Conservation (phyloP, 148 eudicot species). For the Chenopodium suecicum region DNA sequence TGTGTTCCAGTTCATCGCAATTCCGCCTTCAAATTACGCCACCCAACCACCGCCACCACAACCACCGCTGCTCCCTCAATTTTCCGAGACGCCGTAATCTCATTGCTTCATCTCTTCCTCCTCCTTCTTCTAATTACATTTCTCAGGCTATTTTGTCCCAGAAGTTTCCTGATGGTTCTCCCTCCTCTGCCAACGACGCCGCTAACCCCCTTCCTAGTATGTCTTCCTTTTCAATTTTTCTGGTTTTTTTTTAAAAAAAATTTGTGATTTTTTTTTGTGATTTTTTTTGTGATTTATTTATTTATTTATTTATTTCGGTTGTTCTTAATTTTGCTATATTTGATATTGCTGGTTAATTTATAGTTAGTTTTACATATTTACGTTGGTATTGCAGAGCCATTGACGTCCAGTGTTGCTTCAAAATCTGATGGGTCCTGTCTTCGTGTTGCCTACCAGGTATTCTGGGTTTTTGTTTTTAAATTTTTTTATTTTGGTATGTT, state of each 20-base stretch:
- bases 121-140: slow-evolving; percentile 2
- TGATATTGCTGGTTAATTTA: neutral
- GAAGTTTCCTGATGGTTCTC: slow-evolving; percentile 3
- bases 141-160: neutral
- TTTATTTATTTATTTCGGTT: too few relatives aligned
- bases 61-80: neutral
- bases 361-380: neutral
- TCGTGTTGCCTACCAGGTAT: slow-evolving; percentile 38
- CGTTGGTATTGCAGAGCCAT: slow-evolving; percentile 19
- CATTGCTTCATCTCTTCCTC: neutral
- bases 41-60: neutral
- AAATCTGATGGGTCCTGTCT: slow-evolving; percentile 28
- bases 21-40: neutral
- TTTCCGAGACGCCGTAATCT: neutral
- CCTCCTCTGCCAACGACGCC: neutral
- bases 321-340: neutral
- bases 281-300: too few relatives aligned
- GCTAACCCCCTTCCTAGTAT: slow-evolving; percentile 25
- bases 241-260: too few relatives aligned
- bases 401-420: slow-evolving; percentile 19
- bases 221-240: neutral
- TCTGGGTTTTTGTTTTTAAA: neutral
- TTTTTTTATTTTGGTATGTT: neutral
- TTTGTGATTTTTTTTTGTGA: neutral
- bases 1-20: neutral